Evolutionary conservation across 495 filamentous ascomycete species (phyloP).

Genomic region (Elaphomyces granulatus): DNA sequence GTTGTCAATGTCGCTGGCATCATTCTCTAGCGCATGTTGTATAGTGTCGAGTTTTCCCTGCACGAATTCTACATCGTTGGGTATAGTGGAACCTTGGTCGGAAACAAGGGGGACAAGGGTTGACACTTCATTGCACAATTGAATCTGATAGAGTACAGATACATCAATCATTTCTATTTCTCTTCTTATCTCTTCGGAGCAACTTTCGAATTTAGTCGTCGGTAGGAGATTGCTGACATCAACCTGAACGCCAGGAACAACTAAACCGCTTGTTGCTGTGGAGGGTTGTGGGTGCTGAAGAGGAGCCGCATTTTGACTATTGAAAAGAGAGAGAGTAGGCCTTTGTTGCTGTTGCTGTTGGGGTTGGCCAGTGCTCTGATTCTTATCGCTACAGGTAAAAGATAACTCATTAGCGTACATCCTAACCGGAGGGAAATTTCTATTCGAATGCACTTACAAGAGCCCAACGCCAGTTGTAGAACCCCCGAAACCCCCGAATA

Average conservation of each 20-base stretch:
- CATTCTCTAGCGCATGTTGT: conserved; percentile 54
- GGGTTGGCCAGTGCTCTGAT: conserved; percentile 15
- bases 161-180: conserved; percentile 61
- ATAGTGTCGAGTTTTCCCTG: conserved; percentile 56
- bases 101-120: conserved; percentile 44
- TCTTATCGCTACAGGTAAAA: conserved; percentile 11
- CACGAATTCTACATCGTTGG: conserved; percentile 62
- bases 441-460: conserved; percentile 31
- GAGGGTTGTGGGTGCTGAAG: conserved; percentile 37
- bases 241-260: conserved; percentile 56
- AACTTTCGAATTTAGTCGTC: conserved; percentile 82
- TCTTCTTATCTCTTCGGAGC: conserved; percentile 66
- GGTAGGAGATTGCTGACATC: conserved; percentile 60
- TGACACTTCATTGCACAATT: conserved; percentile 31
- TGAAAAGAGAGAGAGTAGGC: conserved; percentile 29
- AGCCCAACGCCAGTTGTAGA: conserved; percentile 23
- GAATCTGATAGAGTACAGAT: conserved; percentile 55
- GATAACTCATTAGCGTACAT: conserved; percentile 7
- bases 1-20: conserved; percentile 54
- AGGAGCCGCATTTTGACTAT: conserved; percentile 17
- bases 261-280: conserved; percentile 26
- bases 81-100: conserved; percentile 47
- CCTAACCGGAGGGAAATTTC: neutral
- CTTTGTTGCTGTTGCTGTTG: conserved; percentile 27
- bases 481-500: conserved; percentile 19